Evolutionary conservation across 495 filamentous ascomycete genomes (phyloP), one percentile per base, ranked within the genome.

Genomic region (Barbatosphaeria neglecta): DNA sequence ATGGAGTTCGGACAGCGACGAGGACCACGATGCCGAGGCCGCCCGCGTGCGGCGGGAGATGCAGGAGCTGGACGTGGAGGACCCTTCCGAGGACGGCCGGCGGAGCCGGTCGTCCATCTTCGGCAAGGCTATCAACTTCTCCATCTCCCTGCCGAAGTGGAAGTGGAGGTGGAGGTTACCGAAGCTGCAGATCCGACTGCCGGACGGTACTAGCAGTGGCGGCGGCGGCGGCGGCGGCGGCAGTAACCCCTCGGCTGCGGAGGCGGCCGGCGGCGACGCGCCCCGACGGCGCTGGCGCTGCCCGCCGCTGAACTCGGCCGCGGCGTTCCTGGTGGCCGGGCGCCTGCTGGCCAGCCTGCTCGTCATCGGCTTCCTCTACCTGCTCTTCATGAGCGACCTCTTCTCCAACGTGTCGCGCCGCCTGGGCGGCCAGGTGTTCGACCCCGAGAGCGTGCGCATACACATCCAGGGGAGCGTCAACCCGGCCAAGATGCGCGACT

Each of bases 1-100:
- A 9, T 62, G 66, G 56, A 60, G 60, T 8, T 65, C 63, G 18
- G 65, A 75, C 37, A 54, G 65, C 18, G 63, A 73, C 27, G 50
- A 64, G 28, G 53, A 66, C 46, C 58, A 61, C 41, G 62, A 62
- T 35, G 59, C 56, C 41, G 65, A 70, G 50, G 67, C 72, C 41
- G 63, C 62, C 42, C 85, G 84, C 44, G 68, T 95, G 42, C 78
- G 83, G 48, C 73, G 80, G 53, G 86, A 89, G 66, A 83, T 97
- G 64, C 78, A 87, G 52, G 83, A 95, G 72, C 79, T 98, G 77
- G 90, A 95, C 56, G 77, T 95, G 6, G 77, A 94, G 6, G 70
- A 87, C 50, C 90, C 95, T 55, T 80, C 81, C 4, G 75, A 71
- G 44, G 68, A 59, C 44, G 63, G 48, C 43, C 70, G 50, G 53